Conservation (phyloP, 2,329 filamentous ascomycete genomes). For the Alternaria sp. region DNA sequence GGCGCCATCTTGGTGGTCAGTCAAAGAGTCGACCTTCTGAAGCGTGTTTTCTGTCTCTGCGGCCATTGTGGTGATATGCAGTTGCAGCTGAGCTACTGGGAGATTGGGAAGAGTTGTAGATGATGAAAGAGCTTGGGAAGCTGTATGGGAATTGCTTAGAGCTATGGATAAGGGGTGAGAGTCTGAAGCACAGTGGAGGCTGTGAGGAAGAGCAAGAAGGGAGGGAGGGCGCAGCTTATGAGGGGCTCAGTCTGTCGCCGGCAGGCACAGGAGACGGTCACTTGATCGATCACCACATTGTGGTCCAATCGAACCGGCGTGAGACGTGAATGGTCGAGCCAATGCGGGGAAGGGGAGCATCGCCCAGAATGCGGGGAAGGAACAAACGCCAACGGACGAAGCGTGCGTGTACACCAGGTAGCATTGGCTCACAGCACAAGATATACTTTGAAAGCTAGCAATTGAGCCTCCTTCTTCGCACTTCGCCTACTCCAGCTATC, state of each 20-base stretch:
- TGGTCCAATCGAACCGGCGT: constrained; percentile 35
- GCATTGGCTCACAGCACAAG: not conserved
- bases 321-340: constrained; percentile 40
- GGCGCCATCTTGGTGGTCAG: constrained; percentile 73
- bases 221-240: constrained; percentile 43
- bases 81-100: constrained; percentile 13
- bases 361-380: constrained; percentile 32
- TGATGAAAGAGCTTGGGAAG: constrained; percentile 28
- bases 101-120: constrained; percentile 16
- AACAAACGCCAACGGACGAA: constrained; percentile 21
- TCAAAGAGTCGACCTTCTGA: constrained; percentile 90
- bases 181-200: constrained; percentile 35
- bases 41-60: constrained; percentile 65
- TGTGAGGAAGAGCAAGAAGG: constrained; percentile 35
- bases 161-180: constrained; percentile 18
- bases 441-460: constrained; percentile 25
- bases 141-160: constrained; percentile 17
- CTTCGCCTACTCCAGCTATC: constrained; percentile 11
- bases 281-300: constrained; percentile 48
- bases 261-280: constrained; percentile 41
- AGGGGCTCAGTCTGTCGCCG: constrained; percentile 40
- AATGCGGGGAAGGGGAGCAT: constrained; percentile 32
- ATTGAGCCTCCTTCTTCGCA: constrained; percentile 28
- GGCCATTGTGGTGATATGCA: constrained; percentile 59
- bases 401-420: constrained; percentile 15